Conservation (phyloP, 805 yeast species). For the Suhomyces canberraensis region DNA sequence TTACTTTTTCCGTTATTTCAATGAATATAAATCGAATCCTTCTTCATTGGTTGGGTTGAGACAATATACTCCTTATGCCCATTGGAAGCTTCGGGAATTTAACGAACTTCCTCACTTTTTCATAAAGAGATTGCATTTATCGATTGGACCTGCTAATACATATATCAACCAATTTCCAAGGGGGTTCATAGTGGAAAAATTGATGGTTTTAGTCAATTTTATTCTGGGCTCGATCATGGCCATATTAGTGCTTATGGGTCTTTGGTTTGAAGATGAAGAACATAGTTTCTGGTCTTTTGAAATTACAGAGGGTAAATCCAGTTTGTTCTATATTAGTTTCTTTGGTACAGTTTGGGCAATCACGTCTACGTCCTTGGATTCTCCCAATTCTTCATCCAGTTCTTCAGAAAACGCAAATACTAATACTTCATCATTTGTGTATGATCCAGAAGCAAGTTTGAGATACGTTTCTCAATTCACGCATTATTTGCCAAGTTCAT, state of each 20-base stretch:
- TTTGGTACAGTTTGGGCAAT: conserved; percentile 89
- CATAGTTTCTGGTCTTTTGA: conserved; percentile 83
- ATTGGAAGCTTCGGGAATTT: conserved; percentile 92
- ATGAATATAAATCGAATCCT: conserved; percentile 88
- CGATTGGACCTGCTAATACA: conserved; percentile 74
- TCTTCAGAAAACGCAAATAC: conserved; percentile 24
- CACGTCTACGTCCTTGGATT: conserved; percentile 58
- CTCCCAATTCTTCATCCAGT: conserved; percentile 17
- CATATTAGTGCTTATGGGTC: conserved; percentile 60
- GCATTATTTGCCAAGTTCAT: conserved; percentile 81
- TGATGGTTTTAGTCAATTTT: conserved; percentile 47
- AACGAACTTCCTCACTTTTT: conserved; percentile 91
- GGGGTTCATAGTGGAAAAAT: conserved; percentile 44
- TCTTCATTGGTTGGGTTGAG: conserved; percentile 64
- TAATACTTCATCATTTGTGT: conserved; percentile 45
- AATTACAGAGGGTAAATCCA: conserved; percentile 74
- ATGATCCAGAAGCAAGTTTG: conserved; percentile 89
- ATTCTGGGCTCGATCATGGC: conserved; percentile 88
- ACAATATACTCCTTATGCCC: conserved; percentile 90
- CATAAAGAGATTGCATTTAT: conserved; percentile 69
- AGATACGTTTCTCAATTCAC: conserved; percentile 80
- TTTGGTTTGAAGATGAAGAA: conserved; percentile 79
- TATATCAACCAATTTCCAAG: conserved; percentile 92
- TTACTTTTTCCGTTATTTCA: conserved; percentile 87
- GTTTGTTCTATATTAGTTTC: conserved; percentile 81